phyloP scores from a whole-genome alignment of 805 yeast species.

The Schwanniomyces polymorphus region DNA sequence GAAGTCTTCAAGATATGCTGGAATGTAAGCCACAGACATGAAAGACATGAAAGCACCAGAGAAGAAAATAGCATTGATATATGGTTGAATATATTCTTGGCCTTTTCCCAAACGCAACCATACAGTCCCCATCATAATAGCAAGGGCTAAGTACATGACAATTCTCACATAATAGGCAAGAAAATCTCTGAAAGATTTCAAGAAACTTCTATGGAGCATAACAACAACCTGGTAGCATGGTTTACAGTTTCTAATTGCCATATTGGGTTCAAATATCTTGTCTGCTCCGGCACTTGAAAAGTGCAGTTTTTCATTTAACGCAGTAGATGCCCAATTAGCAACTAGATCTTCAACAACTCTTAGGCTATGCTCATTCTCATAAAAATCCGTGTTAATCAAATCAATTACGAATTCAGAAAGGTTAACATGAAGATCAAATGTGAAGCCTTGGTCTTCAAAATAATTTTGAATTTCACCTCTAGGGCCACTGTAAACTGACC shows the following conservation, averaged over 20 bases:
- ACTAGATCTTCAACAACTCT: not conserved
- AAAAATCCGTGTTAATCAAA: slow-evolving; percentile 23
- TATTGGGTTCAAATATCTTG: not conserved
- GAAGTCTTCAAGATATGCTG: slow-evolving; percentile 37
- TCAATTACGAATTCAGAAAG: slow-evolving; percentile 30
- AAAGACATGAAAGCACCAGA: slow-evolving; percentile 48
- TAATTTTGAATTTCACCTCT: slow-evolving; percentile 20
- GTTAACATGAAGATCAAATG: slow-evolving; percentile 35
- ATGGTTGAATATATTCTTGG: slow-evolving; percentile 31
- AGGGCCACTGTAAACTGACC: slow-evolving; percentile 74
- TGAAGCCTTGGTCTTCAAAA: slow-evolving; percentile 24
- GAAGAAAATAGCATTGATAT: slow-evolving; percentile 38
- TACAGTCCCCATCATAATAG: slow-evolving; percentile 41
- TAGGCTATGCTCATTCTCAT: not conserved
- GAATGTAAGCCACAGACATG: slow-evolving; percentile 44
- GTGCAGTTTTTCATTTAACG: not conserved
- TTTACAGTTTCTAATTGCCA: not conserved
- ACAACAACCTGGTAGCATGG: slow-evolving; percentile 13
- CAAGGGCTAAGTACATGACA: slow-evolving; percentile 39
- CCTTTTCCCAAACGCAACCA: slow-evolving; percentile 24
- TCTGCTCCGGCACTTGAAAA: not conserved
- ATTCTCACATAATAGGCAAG: slow-evolving; percentile 37
- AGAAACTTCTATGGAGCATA: slow-evolving; percentile 22
- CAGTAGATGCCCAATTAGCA: not conserved
- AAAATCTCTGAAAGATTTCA: slow-evolving; percentile 34